Evolutionary conservation across 768 basidiomycete species (phyloP), one percentile per base, ranked within the genome.

Genomic region (Pleurotus ostreatus): DNA sequence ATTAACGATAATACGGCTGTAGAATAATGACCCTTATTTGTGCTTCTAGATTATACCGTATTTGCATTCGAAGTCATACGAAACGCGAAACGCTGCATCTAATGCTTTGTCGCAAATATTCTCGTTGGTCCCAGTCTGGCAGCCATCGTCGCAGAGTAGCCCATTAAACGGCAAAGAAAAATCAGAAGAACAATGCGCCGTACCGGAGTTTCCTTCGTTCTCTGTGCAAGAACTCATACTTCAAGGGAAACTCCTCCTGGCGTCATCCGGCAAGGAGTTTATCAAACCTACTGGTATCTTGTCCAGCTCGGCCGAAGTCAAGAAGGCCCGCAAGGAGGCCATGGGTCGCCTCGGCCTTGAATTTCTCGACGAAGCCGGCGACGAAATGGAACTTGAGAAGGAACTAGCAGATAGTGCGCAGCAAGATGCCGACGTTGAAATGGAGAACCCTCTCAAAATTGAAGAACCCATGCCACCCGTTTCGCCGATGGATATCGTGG

Each of bases 191-290:
- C 47, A 61, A 68, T 11, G 40, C 61, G 0, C 60, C 67, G 6
- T 70, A 5, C 84, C 85, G 1, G 82, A 83, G 2, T 95, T 87
- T 57, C 84, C 87, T 8, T 77, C 78, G 8, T 90, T 95, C 66
- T 89, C 89, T 15, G 84, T 96, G 15, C 75, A 79, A 58, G 85
- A 89, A 47, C 75, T 94, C 18, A 80, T 97, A 59, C 70, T 83
- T n/a, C 86, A 85, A 56, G 86, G 87, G 5, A 84, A 82, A 22
- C 80, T 92, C 2, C 80, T 99, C 3, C 79, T 99, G 2, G 90
- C 92, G 1, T 96, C 93, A 2, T 94, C 95, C 0, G 96, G 96
- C 5, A 94, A 93, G 64, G 96, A 99, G 70, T 98, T 94, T 59
- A 67, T 74, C 18, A 91, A 85, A 63, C 88, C 88, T 2, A 68